Evolutionary conservation across 176 grass and related monocot genomes (phyloP), one percentile per base, ranked within the genome.

Genomic region (Tillandsia fasciculata): DNA sequence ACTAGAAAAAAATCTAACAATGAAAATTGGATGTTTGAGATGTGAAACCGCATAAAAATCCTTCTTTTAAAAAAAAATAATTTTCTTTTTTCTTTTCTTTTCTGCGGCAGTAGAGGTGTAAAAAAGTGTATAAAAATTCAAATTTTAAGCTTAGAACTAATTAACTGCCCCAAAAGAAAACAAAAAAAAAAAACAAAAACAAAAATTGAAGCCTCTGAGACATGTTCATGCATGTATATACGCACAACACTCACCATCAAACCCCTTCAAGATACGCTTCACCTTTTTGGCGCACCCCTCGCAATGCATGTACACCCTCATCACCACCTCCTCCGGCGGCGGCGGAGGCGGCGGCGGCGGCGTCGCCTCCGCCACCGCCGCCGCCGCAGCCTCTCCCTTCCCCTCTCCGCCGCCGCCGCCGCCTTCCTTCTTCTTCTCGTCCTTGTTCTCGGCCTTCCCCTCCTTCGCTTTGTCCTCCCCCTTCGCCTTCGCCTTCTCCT

Each of bases 281-380:
- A 99, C 94, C 52, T 99, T 99, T 66, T 80, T 71, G 13, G 90
- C 87, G 63, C 94, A 99, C 8, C 90, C 94, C 79, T 99, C 87
- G 79, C 94, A 99, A 70, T 99, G 94, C 94, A 93, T 99, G 94
- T 86, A 99, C 48, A 99, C 94, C 14, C 87, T 76, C 90, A 99
- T 93, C 73, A 86, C 87, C n/a, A 99, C 78, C 87, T 93, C 94
- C 82, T 99, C 89, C 74, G 83, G 83, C 64, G 88, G 88, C 9
- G 86, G 87, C 0, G 82, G 83, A 0, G 86, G 89, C 11, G 83
- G 83, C 17, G 77, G 33, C 49, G 70, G 48, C 27, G 67, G 48
- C 33, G 28, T 78, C 65, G 72, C 69, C 72, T 65, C 69, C 13
- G 26, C 76, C 80, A 56, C 49, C 72, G 42, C 20, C 64, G 11